Conservation (phyloP, 2,329 filamentous ascomycete species). For the Xylaria sp. region DNA sequence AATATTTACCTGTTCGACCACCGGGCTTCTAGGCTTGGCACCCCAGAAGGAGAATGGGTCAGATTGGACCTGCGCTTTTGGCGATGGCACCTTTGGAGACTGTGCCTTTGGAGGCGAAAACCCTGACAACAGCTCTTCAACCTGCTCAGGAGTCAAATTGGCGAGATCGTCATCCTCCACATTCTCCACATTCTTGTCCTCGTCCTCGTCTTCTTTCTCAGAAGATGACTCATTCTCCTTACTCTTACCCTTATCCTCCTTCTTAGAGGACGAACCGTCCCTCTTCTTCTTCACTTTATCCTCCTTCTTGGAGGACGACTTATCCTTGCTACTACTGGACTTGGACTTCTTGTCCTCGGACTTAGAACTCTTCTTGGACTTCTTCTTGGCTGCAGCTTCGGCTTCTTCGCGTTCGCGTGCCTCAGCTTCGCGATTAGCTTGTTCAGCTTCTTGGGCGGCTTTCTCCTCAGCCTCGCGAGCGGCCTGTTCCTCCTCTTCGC, state of each 20-base stretch:
- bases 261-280: constrained; percentile 16
- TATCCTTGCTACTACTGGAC: constrained; percentile 34
- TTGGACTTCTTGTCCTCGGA: constrained; percentile 39
- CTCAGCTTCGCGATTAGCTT: constrained; percentile 31
- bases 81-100: constrained; percentile 28
- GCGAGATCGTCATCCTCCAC: constrained; percentile 36
- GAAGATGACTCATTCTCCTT: constrained; percentile 21
- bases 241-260: constrained; percentile 27
- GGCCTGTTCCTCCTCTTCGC: constrained; percentile 29
- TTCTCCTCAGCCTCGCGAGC: constrained; percentile 29
- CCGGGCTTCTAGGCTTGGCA: constrained; percentile 44
- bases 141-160: constrained; percentile 34
- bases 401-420: constrained; percentile 36
- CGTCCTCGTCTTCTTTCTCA: constrained; percentile 35
- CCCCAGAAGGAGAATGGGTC: constrained; percentile 63
- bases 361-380: constrained; percentile 47
- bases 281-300: constrained; percentile 19
- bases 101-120: constrained; percentile 29
- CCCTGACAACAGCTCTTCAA: constrained; percentile 34
- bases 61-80: constrained; percentile 31
- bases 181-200: constrained; percentile 29
- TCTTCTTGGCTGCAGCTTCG: constrained; percentile 42
- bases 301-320: constrained; percentile 35
- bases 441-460: constrained; percentile 32
- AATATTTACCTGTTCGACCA: constrained; percentile 36